These are phyloP conservation scores for Thecaphora thlaspeos DNA, from an alignment of 1,284 basidiomycete genomes.

Conservation along the genomic window DNA sequence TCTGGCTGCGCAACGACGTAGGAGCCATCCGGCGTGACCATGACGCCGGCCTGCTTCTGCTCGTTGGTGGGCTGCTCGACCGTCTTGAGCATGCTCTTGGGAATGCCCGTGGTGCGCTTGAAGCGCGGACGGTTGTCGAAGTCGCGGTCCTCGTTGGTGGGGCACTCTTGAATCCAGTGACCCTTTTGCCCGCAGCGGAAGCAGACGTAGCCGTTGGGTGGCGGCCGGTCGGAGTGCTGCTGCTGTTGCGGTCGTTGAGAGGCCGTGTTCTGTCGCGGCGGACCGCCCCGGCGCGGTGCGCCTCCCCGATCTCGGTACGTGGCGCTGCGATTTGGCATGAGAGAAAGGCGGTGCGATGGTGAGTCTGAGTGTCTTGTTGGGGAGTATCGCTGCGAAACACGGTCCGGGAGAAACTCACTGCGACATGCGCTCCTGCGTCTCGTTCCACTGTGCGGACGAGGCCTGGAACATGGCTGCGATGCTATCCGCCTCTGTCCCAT, in stretches of 20 bases:
- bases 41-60: conserved; percentile 45
- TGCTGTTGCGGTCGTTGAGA: conserved; percentile 14
- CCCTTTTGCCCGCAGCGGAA: conserved; percentile 92
- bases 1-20: conserved; percentile 56
- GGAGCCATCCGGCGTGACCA: conserved; percentile 56
- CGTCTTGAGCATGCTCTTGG: conserved; percentile 92
- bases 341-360: background rate
- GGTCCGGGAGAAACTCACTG: conserved; percentile 67
- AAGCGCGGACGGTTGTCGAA: conserved; percentile 92
- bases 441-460: conserved; percentile 87
- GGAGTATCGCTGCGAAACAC: background rate
- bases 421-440: conserved; percentile 94
- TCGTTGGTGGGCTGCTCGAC: conserved; percentile 68
- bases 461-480: conserved; percentile 95
- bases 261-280: conserved; percentile 25
- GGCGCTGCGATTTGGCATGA: conserved; percentile 11
- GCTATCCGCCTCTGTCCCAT: conserved; percentile 36
- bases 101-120: conserved; percentile 96
- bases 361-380: no score
- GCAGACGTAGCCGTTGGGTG: conserved; percentile 84
- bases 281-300: conserved; percentile 43
- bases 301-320: conserved; percentile 51
- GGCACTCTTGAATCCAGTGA: conserved; percentile 99
- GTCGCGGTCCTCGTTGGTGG: conserved; percentile 91
- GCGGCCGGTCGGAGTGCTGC: conserved; percentile 41